Percentiles rank a stretch among this genome's conserved stretches.
These are phyloP conservation scores for Gleditsia sinensis DNA, from an alignment of 306 rosid species.

Conservation along the genomic window DNA sequence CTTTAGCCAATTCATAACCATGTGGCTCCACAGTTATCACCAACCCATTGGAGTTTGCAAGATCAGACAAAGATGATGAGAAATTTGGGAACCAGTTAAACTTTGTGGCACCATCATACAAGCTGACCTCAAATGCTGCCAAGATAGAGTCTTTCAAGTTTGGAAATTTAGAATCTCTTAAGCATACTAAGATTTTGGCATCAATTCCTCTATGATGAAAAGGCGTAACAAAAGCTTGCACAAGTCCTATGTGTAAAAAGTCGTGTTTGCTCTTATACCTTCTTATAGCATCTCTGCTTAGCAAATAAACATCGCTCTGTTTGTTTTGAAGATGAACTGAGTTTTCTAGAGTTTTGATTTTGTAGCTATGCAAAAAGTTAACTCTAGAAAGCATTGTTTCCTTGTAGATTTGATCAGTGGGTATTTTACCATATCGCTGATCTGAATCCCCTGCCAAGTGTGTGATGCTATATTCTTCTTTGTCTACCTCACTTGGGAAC, in stretches of 20 bases:
- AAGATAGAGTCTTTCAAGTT: neutral
- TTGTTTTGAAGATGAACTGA: neutral
- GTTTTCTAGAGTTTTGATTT: neutral
- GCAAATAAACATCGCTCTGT: neutral
- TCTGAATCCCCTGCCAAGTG: neutral
- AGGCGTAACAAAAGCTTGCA: neutral
- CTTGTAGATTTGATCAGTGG: neutral
- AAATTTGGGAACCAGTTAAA: slow-evolving; percentile 7
- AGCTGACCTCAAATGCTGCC: neutral
- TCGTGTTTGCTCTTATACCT: neutral
- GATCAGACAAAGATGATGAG: slow-evolving; percentile 5
- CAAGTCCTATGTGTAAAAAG: neutral
- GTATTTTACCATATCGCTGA: neutral
- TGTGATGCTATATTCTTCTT: neutral
- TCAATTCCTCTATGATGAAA: rapidly evolving
- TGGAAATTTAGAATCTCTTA: neutral
- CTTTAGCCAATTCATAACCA: neutral
- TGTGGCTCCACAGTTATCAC: neutral
- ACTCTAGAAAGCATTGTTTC: neutral
- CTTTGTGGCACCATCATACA: neutral
- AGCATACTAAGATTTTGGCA: neutral
- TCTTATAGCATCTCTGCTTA: neutral
- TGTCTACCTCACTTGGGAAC: neutral
- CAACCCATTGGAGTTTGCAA: neutral
- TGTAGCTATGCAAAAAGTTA: neutral